Conservation (phyloP, 148 eudicot genomes). For the Vaccinium corymbosum region DNA sequence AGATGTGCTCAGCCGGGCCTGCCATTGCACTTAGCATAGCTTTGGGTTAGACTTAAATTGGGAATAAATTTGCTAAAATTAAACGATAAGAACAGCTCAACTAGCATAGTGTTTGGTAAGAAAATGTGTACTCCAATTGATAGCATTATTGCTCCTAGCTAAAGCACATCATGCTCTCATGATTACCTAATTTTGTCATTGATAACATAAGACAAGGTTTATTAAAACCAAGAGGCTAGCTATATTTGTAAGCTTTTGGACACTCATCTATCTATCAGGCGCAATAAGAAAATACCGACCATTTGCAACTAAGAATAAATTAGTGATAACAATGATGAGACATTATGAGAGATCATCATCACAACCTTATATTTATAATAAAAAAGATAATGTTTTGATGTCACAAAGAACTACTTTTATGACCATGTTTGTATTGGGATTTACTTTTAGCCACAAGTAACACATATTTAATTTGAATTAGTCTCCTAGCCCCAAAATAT, state of each 20-base stretch:
- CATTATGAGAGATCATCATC: neutral
- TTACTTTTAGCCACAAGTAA: neutral
- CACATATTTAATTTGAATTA: neutral
- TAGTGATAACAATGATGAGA: neutral
- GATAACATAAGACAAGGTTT: neutral
- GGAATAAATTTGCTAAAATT: neutral
- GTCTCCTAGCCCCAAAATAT: neutral
- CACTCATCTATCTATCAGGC: neutral
- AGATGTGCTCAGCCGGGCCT: too few relatives aligned
- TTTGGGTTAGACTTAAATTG: neutral
- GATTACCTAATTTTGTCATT: conserved; percentile 2
- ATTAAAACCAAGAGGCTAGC: neutral
- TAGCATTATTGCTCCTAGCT: neutral
- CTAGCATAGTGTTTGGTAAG: neutral
- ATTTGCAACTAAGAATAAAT: neutral
- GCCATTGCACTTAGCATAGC: too few relatives aligned
- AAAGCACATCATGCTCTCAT: neutral
- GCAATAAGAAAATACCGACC: neutral
- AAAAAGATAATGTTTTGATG: neutral
- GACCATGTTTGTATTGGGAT: neutral
- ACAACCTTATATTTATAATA: neutral
- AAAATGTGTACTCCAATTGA: neutral
- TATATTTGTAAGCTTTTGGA: neutral
- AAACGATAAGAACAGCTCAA: neutral
- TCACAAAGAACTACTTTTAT: neutral